A percentile compares a stretch with the other conserved stretches of the same genome.
phyloP scores from a whole-genome alignment of 2,329 filamentous ascomycete genomes.

The Penicillium sp. region DNA sequence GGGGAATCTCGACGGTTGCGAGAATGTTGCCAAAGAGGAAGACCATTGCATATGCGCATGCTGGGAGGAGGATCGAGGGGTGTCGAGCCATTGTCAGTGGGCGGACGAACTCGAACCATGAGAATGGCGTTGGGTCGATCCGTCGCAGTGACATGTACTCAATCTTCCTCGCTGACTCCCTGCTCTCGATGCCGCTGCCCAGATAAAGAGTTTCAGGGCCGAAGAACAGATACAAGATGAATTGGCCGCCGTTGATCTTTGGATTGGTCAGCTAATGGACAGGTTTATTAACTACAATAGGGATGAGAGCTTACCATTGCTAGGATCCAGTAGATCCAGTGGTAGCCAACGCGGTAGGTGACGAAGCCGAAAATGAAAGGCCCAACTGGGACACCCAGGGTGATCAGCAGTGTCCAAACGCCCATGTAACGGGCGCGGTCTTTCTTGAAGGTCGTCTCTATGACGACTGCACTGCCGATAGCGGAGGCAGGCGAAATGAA shows the following conservation, averaged over 20 bases:
- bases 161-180: constrained; percentile 34
- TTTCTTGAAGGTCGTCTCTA: constrained; percentile 51
- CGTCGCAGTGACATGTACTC: constrained; percentile 42
- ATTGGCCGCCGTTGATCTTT: constrained; percentile 49
- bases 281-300: not conserved
- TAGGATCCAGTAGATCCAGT: constrained; percentile 53
- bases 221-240: constrained; percentile 49
- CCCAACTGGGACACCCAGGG: constrained; percentile 41
- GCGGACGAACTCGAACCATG: constrained; percentile 44
- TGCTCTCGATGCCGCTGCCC: constrained; percentile 22
- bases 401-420: constrained; percentile 48
- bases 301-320: constrained; percentile 42
- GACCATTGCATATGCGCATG: constrained; percentile 49
- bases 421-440: constrained; percentile 50
- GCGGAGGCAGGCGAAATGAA: constrained; percentile 49
- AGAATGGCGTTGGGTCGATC: constrained; percentile 47
- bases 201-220: constrained; percentile 49
- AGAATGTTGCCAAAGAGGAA: constrained; percentile 50
- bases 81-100: constrained; percentile 43
- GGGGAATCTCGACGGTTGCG: constrained; percentile 52
- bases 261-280: constrained; percentile 7
- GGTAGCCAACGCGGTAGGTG: constrained; percentile 45
- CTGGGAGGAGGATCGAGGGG: constrained; percentile 45
- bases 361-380: constrained; percentile 40
- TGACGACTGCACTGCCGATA: constrained; percentile 51